A percentile compares a stretch with the other conserved stretches of the same genome.
These are phyloP conservation scores for Aspergillus hancockii DNA, from an alignment of 495 filamentous ascomycete genomes.

Conservation along the genomic window DNA sequence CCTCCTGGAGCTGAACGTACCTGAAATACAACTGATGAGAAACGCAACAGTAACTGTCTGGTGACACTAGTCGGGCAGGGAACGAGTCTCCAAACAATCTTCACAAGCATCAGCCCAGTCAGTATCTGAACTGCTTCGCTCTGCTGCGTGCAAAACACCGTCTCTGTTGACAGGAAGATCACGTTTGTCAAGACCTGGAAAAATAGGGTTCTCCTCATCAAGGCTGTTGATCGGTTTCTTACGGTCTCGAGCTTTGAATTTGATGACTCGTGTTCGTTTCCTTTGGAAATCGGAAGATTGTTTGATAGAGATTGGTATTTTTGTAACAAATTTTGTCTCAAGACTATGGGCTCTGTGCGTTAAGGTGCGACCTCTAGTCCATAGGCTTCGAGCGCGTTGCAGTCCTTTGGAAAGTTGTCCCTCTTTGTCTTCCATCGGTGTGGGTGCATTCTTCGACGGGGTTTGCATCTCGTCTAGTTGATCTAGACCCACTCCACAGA, in stretches of 20 bases:
- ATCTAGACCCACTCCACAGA: conserved; percentile 18
- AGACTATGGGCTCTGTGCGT: conserved; percentile 17
- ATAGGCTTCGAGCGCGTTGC: conserved; percentile 18
- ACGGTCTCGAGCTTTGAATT: conserved; percentile 15
- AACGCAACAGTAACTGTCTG: neutral
- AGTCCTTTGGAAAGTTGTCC: conserved; percentile 16
- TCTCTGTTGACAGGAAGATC: neutral
- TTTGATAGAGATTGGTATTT: conserved; percentile 12
- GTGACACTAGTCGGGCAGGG: conserved; percentile 14
- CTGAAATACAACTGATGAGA: neutral
- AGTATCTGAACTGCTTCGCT: conserved; percentile 8
- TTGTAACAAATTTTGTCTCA: conserved; percentile 18
- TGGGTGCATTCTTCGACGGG: conserved; percentile 1
- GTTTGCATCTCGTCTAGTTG: conserved; percentile 8
- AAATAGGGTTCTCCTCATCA: conserved; percentile 9
- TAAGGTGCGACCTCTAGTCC: conserved; percentile 20
- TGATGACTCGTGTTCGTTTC: conserved; percentile 12
- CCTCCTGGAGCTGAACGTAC: neutral
- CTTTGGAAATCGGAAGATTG: conserved; percentile 16
- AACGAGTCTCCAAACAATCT: conserved; percentile 32
- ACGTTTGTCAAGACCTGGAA: conserved; percentile 2
- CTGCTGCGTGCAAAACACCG: neutral
- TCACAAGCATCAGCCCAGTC: conserved; percentile 27
- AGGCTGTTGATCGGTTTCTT: conserved; percentile 9
- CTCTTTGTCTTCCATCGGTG: conserved; percentile 10